Percentiles rank a stretch among this genome's conserved stretches.
Conservation (phyloP, 257 asterid genomes). For the Gynochthodes officinalis region DNA sequence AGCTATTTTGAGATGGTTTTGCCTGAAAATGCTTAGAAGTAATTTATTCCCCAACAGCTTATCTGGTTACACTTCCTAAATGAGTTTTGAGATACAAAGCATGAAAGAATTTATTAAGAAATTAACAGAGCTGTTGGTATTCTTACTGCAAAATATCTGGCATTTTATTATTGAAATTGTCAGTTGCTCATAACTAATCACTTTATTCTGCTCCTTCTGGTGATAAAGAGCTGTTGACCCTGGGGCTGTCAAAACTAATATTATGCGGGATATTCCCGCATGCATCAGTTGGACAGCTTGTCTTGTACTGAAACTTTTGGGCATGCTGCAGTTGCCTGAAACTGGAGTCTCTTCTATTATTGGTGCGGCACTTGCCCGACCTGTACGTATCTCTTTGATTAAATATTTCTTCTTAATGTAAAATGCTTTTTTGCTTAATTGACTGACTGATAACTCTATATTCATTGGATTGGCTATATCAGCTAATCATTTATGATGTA, state of each 20-base stretch:
- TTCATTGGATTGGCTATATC: neutral
- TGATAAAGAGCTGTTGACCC: slow-evolving; percentile 75
- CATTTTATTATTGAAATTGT: neutral
- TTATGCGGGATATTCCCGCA: slow-evolving; percentile 83
- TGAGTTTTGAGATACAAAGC: neutral
- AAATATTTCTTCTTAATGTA: neutral
- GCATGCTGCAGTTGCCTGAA: slow-evolving; percentile 69
- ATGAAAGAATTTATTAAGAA: neutral
- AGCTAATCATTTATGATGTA: neutral
- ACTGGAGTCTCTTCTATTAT: slow-evolving; percentile 54
- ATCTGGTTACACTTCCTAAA: neutral
- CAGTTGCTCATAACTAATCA: neutral
- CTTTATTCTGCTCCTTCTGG: slow-evolving; percentile 2
- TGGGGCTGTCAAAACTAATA: slow-evolving; percentile 78
- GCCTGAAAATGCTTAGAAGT: neutral
- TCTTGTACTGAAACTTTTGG: slow-evolving; percentile 43
- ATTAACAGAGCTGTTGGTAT: neutral
- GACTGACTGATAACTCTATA: neutral
- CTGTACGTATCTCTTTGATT: slow-evolving; percentile 47
- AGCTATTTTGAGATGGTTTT: neutral
- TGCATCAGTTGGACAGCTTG: slow-evolving; percentile 44
- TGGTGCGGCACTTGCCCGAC: slow-evolving; percentile 83
- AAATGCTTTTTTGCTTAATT: neutral
- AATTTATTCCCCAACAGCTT: neutral
- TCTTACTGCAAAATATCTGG: neutral